Base-by-base conservation (phyloP, 2,329 filamentous ascomycete species). In the Colletotrichum tropicicola region DNA sequence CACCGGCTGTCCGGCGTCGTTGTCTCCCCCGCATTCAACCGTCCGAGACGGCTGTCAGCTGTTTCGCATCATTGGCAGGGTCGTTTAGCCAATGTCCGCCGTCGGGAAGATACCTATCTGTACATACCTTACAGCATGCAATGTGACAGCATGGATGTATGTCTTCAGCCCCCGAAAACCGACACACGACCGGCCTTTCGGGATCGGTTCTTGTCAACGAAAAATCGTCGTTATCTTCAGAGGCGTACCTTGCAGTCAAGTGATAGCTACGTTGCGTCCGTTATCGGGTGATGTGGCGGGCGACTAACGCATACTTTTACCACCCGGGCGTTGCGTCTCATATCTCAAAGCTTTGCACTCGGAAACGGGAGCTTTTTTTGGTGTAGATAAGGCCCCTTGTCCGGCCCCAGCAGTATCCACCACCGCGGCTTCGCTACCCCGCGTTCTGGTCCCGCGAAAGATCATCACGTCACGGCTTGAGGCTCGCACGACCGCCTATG, bases 361-460 rank as follows among this genome's bases (percentile, higher is more conserved):
- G 32, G n/a, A 35, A 15, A 35, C 32, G n/a, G 10, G n/a, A n/a
- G n/a, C n/a, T n/a, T 15, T 5, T 35, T n/a, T 32, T 32, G 17
- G n/a, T 56, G 52, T 23, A 56, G 52, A 56, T 56, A 45, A 56
- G 39, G 12, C 35, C 52, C 52, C 39, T 35, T 45, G 52, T 56
- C 52, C 25, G 41, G 13, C 10, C 27, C 52, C 52, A 56, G 19
- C 52, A 32, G 19, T 56, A 21, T 41, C 52, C 52, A 55, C 39
- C 51, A 55, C 39, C 51, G 25, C 51, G 51, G 51, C 37, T 23
- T 45, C 52, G 39, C 41, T 56, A 56, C 39, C 52, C 52, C 52
- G 52, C 52, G 39, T 56, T 54, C 41, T 56, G 39, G 52, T 56
- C 28, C 37, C 27, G 28, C 52, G 41, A 56, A 32, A 45, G 12